Percentiles rank a stretch among this genome's conserved stretches.
Conservation (phyloP, 73 alveolate species). For the Paramecium biaurelia region DNA sequence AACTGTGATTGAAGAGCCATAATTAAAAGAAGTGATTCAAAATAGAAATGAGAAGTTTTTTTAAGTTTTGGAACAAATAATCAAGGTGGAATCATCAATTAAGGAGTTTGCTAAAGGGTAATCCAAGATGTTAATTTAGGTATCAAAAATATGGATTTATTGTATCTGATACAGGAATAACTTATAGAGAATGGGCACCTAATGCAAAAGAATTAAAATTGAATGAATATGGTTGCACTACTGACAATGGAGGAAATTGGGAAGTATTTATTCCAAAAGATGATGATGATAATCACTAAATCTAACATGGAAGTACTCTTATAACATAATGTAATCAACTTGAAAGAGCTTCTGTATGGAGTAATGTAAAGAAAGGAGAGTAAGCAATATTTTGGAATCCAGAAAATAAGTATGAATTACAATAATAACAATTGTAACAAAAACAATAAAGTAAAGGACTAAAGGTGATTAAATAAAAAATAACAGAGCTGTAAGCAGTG, state of each 20-base stretch:
- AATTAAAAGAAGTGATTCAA: slow-evolving; percentile 17
- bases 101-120: slow-evolving; percentile 22
- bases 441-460: not conserved
- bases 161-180: slow-evolving; percentile 9
- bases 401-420: not conserved
- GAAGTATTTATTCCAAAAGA: slow-evolving; percentile 64
- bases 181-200: slow-evolving; percentile 92
- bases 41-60: slow-evolving; percentile 9
- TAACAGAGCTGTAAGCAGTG: not conserved
- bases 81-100: slow-evolving; percentile 5
- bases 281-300: slow-evolving; percentile 55
- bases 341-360: slow-evolving; percentile 83
- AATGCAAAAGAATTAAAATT: slow-evolving; percentile 82
- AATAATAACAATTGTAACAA: not conserved
- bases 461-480: not conserved
- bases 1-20: slow-evolving; percentile 8
- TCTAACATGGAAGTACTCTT: slow-evolving; percentile 66
- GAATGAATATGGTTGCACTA: slow-evolving; percentile 64
- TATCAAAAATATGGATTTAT: not conserved
- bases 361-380: slow-evolving; percentile 20
- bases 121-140: not conserved
- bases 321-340: slow-evolving; percentile 57
- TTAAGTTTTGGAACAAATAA: not conserved
- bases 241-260: slow-evolving; percentile 73
- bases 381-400: slow-evolving; percentile 5